phyloP scores from a whole-genome alignment of 202 grass and related monocot species.

The Alloteropsis angusta region DNA sequence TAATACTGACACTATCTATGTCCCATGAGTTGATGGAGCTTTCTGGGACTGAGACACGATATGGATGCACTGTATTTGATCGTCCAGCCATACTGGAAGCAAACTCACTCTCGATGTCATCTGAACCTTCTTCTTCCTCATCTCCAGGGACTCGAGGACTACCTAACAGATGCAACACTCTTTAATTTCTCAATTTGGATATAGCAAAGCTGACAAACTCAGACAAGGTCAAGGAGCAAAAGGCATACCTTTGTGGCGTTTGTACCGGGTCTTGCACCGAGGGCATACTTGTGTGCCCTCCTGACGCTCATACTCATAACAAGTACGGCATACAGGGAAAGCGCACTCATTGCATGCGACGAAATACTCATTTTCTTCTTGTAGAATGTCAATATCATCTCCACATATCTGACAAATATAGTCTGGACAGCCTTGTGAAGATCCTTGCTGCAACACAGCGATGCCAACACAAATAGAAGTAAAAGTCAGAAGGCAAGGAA shows the following conservation, averaged over 20 bases:
- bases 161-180: conserved; percentile 1
- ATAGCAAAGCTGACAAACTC: background rate
- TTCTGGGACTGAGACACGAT: conserved; percentile 18
- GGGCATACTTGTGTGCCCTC: conserved; percentile 54
- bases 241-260: conserved; percentile 47
- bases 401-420: conserved; percentile 24
- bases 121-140: conserved; percentile 29
- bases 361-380: conserved; percentile 24
- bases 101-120: conserved; percentile 31
- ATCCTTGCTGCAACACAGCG: conserved; percentile 2
- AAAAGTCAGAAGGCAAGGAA: background rate
- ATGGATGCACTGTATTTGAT: conserved; percentile 15
- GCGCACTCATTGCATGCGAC: conserved; percentile 18
- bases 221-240: background rate
- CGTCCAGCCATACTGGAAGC: conserved; percentile 19
- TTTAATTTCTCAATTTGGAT: background rate
- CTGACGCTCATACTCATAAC: conserved; percentile 59
- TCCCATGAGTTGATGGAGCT: conserved; percentile 28
- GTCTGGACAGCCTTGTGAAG: conserved; percentile 22
- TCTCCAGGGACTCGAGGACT: conserved; percentile 30
- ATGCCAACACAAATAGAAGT: background rate
- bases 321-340: conserved; percentile 40
- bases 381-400: conserved; percentile 27
- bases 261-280: conserved; percentile 64
- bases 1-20: conserved; percentile 17